Evolutionary conservation across 305 asterid species (phyloP), one percentile per base, ranked within the genome.

Genomic region (Fraxinus sp.): DNA sequence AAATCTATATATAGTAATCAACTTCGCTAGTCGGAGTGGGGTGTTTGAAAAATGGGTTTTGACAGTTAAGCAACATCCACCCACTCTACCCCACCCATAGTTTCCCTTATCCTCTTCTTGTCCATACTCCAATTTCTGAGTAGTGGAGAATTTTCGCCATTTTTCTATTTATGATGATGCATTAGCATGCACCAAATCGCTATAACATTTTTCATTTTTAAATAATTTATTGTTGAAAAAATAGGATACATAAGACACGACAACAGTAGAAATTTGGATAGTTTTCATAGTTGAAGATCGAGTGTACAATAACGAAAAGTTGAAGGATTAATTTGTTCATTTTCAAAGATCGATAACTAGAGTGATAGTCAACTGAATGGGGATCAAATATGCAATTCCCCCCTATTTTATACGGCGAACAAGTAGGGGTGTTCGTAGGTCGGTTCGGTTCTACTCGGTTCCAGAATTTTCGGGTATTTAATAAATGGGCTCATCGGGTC

Each of bases 1-100:
- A 32, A 20, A 71, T 71, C 76, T 71, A 71, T 71, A 32, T 71
- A 71, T 71, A 32, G 76, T 30, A 71, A 71, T 30, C 76, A 71
- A 30, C 22, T 71, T 71, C 24, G 43, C 24, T 71, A 14, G 76
- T 20, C 8, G 22, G 46, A 32, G 75, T 55, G 26, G 9, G 66
- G 66, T 16, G 11, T 71, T 33, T 71, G 76, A 16, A 71, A 30
- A 71, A 32, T 71, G 76, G 43, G 41, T 4, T 32, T 71, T 32
- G 76, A 32, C 76, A 71, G 22, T 68, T 68, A 11, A 66, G 75
- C 75, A 68, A 68, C 20, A 4, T 26, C 20, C 33, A 4, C 33
- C 36, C 35, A 7, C 2, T 7, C 35, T 35, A 11, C n/a, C 36
- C 18, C 24, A 52, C 36, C 33, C 35, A 4, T 68, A 68, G 37